A percentile compares a stretch with the other conserved stretches of the same genome.
Evolutionary conservation across 257 asterid species (phyloP).

Genomic region (Scutellaria galericulata): DNA sequence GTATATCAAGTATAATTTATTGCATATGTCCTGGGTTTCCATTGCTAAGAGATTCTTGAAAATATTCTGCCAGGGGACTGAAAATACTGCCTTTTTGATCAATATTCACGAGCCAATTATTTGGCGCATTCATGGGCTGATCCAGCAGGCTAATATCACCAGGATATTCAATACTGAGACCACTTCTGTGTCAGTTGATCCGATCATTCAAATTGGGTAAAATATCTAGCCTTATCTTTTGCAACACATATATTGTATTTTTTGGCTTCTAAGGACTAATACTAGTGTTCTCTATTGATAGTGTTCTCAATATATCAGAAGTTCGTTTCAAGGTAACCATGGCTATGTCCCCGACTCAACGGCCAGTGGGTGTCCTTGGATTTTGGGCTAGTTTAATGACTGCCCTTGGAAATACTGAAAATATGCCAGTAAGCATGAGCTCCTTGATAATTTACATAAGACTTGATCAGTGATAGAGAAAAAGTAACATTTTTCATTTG

Average conservation of each 20-base stretch:
- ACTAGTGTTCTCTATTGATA: slow-evolving; percentile 50
- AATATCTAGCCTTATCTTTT: slow-evolving; percentile 31
- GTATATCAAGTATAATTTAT: slow-evolving; percentile 35
- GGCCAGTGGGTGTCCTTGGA: slow-evolving; percentile 99
- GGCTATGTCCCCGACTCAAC: slow-evolving; percentile 99
- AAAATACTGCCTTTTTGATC: slow-evolving; percentile 85
- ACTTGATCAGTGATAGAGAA: slow-evolving; percentile 1
- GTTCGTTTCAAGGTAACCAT: slow-evolving; percentile 92
- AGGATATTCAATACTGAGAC: slow-evolving; percentile 63
- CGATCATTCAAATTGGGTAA: slow-evolving; percentile 91
- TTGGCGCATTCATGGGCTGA: slow-evolving; percentile 95
- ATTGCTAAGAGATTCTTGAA: slow-evolving; percentile 32
- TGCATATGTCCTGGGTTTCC: slow-evolving; percentile 32
- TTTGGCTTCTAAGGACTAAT: slow-evolving; percentile 30
- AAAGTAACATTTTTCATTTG: slow-evolving; percentile 23
- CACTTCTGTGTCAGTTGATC: slow-evolving; percentile 97
- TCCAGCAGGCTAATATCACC: slow-evolving; percentile 76
- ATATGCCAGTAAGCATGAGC: slow-evolving; percentile 83
- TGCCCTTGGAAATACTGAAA: slow-evolving; percentile 98
- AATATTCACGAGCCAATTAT: slow-evolving; percentile 96
- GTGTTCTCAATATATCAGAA: slow-evolving; percentile 92
- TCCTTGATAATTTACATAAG: slow-evolving; percentile 28
- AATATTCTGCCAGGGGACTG: slow-evolving; percentile 75
- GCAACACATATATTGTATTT: slow-evolving; percentile 27
- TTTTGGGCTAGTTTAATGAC: slow-evolving; percentile 99